Conservation (phyloP, 2,329 filamentous ascomycete species). For the Trichophyton simii region DNA sequence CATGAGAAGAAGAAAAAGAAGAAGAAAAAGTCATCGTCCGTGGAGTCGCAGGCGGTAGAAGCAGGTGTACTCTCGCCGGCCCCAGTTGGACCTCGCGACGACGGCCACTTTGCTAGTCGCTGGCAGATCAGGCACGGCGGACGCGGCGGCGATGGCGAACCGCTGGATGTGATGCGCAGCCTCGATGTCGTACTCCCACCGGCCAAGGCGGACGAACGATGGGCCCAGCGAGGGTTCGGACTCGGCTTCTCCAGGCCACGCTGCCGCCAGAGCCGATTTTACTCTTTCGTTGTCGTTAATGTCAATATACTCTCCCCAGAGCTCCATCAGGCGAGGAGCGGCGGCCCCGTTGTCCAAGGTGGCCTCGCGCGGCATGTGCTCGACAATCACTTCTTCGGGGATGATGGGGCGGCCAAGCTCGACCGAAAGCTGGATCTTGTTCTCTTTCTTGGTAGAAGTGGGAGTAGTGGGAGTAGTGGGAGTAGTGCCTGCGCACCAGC, state of each 20-base stretch:
- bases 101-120: slow-evolving; percentile 30
- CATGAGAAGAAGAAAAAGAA: neutral
- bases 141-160: slow-evolving; percentile 29
- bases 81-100: slow-evolving; percentile 34
- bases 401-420: slow-evolving; percentile 39
- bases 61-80: slow-evolving; percentile 29
- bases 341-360: slow-evolving; percentile 45
- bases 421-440: slow-evolving; percentile 32
- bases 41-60: slow-evolving; percentile 36
- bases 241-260: slow-evolving; percentile 21
- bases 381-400: slow-evolving; percentile 57
- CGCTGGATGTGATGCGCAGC: slow-evolving; percentile 26
- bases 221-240: slow-evolving; percentile 24
- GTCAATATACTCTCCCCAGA: slow-evolving; percentile 48
- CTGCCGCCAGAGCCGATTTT: slow-evolving; percentile 17
- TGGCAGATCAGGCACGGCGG: slow-evolving; percentile 20
- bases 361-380: slow-evolving; percentile 54
- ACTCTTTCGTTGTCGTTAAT: too few relatives aligned
- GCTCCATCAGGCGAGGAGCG: slow-evolving; percentile 55
- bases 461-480: neutral
- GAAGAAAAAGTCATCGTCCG: too few relatives aligned
- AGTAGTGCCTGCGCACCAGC: slow-evolving; percentile 60
- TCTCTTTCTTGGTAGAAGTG: slow-evolving; percentile 14
- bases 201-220: slow-evolving; percentile 29
- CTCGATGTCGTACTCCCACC: slow-evolving; percentile 29